Base-by-base conservation (phyloP, 768 basidiomycete species). In the Termitomyces sp. region DNA sequence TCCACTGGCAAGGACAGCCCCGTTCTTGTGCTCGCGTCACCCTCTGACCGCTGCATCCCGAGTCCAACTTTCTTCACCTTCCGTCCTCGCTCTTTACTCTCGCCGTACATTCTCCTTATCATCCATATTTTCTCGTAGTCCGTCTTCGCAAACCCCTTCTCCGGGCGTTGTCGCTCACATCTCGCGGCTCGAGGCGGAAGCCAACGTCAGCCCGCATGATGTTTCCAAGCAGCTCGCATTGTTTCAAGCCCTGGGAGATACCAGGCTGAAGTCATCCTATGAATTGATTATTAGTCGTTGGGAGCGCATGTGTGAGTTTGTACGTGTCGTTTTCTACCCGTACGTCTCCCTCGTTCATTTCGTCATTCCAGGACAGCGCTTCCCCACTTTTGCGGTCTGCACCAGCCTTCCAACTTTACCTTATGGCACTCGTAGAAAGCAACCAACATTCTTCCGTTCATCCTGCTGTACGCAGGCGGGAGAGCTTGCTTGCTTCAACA, bases 301-400 rank as follows among this genome's bases (percentile, higher is more conserved):
- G 91, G 91, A 94, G 67, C 78, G 85, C 61, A 84, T 86, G 79
- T 82, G 81, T 64, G 88, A 92, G 79, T 91, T 87, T 66, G 91
- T 92, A 72, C 63, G 89, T 83, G 51, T 37, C 11, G 14, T 11
- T 45, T 9, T 41, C 34, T 17, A 12, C 48, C 50, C 23, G 4
- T 16, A 37, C 34, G 30, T 28, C 48, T 19, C 30, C 56, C 49
- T 50, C 47, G 45, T 59, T 52, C 51, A 67, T 51, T 42, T 53
- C 46, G 50, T 43, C 28, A 37, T 57, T 59, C 0, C 62, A 93
- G 91, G 83, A 88, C 63, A 78, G 85, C 12, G 54, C 76, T 11
- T 89, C 87, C 2, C 88, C 89, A 3, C 73, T 93, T 25, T 70
- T 94, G 25, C 78, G 76, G 49, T 90, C 88, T 4, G 81, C 86